Base-by-base conservation (phyloP, 2,329 filamentous ascomycete genomes). In the Fusarium xylarioides region DNA sequence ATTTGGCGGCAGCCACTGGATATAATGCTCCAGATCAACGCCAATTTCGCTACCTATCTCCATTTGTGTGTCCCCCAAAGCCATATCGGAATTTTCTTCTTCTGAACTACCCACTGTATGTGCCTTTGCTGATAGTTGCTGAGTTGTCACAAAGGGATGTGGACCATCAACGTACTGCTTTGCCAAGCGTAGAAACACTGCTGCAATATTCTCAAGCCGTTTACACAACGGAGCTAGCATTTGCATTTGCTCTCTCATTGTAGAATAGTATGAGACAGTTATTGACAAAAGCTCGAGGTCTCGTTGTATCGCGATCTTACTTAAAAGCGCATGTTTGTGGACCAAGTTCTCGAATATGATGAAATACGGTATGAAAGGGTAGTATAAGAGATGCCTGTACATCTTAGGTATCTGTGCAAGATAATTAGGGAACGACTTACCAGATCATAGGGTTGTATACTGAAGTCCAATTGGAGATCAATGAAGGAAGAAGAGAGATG, bases 281-380 rank as follows among this genome's bases (percentile, higher is more conserved):
- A 32, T 43, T 6, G 53, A 42, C 3, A 67, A 12, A 15, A 67
- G 52, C 9, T 53, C 23, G 4, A 52, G 23, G 12, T 68, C 61
- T 21, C 30, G 19, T 9, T 55, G 23, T 2, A 23, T 40, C 3
- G 23, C 38, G 3, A 19, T 9, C 7, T 4, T 10, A 5, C 40
- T 28, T 0, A n/a, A 18, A 2, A 21, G 28, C 7, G 30, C 11
- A 14, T 49, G 30, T 2, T 11, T 7, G 0, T 65, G 11, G 7
- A 34, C 34, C 9, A 67, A 7, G 15, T 65, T 28, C 10, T 54
- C 44, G 14, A 68, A 70, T 12, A 70, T 26, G 11, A 70, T 38
- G 75, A 63, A 63, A n/a, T 63, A 70, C 3, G 67, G 37, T 9
- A 58, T 63, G 7, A 70, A 70, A 0, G 67, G 67, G 19, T 52